These are phyloP conservation scores for Chimonanthus salicifolius DNA, from an alignment of 164 flowering plant genomes.

Conservation along the genomic window DNA sequence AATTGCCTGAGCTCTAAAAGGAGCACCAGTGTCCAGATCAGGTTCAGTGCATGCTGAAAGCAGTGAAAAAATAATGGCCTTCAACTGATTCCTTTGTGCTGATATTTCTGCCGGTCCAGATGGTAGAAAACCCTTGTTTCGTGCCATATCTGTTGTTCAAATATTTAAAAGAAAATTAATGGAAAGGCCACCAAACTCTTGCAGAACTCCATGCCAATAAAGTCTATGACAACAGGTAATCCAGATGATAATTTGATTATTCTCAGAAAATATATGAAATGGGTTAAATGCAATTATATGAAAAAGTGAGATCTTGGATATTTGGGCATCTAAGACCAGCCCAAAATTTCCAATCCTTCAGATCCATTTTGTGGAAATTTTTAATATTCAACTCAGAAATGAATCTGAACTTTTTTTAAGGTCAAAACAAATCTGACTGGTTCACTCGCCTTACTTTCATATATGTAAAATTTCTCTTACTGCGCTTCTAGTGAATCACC, in stretches of 20 bases:
- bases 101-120: conserved; percentile 85
- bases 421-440: too few species aligned
- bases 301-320: neutral
- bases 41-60: conserved; percentile 96
- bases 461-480: too few species aligned
- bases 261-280: neutral
- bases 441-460: too few species aligned
- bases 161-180: neutral
- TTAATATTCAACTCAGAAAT: neutral
- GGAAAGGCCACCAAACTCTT: neutral
- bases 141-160: conserved; percentile 71
- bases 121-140: conserved; percentile 92
- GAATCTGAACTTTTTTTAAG: neutral
- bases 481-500: too few species aligned
- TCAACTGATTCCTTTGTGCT: conserved; percentile 75
- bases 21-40: conserved; percentile 59
- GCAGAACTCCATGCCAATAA: neutral
- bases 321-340: neutral
- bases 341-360: neutral
- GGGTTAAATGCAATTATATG: neutral
- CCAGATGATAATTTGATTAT: neutral
- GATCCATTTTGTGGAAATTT: neutral
- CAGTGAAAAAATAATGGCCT: conserved; percentile 82
- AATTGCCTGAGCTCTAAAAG: conserved; percentile 89
- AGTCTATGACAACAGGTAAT: conserved; percentile 1